Conservation (phyloP, 257 asterid genomes). For the Echites panduratus region DNA sequence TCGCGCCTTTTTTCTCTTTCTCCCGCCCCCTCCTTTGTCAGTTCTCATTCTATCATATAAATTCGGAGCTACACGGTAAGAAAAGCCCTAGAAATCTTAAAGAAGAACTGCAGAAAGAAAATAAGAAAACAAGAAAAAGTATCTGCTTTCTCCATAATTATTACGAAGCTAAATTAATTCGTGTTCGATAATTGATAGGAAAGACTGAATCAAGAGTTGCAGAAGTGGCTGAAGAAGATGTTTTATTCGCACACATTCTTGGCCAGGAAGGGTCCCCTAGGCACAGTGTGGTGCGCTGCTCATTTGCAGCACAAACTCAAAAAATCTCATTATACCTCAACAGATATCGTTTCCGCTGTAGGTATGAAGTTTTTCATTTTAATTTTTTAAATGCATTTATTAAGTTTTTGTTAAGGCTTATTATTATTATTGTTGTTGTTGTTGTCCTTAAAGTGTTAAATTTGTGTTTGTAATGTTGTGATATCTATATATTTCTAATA, state of each 20-base stretch:
- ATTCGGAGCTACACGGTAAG: not conserved
- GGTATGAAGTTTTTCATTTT: slow-evolving; percentile 31
- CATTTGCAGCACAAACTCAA: slow-evolving; percentile 74
- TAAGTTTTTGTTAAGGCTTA: not conserved
- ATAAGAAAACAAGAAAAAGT: not conserved
- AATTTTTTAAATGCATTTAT: not conserved
- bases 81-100: not conserved
- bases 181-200: not conserved
- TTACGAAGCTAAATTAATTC: not conserved
- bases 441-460: not conserved
- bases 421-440: not conserved
- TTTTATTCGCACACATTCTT: slow-evolving; percentile 75
- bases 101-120: not conserved
- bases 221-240: slow-evolving; percentile 33
- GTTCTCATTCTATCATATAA: not conserved
- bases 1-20: slow-evolving; percentile 2
- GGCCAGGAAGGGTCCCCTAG: slow-evolving; percentile 81
- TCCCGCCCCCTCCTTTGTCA: slow-evolving; percentile 3
- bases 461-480: not conserved
- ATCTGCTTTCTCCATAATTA: not conserved
- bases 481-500: not conserved
- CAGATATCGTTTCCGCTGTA: slow-evolving; percentile 60
- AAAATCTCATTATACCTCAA: slow-evolving; percentile 58
- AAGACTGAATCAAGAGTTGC: not conserved
- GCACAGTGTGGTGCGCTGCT: slow-evolving; percentile 96